Conservation (phyloP, 2,329 filamentous ascomycete genomes). For the Aureobasidium subglaciale region DNA sequence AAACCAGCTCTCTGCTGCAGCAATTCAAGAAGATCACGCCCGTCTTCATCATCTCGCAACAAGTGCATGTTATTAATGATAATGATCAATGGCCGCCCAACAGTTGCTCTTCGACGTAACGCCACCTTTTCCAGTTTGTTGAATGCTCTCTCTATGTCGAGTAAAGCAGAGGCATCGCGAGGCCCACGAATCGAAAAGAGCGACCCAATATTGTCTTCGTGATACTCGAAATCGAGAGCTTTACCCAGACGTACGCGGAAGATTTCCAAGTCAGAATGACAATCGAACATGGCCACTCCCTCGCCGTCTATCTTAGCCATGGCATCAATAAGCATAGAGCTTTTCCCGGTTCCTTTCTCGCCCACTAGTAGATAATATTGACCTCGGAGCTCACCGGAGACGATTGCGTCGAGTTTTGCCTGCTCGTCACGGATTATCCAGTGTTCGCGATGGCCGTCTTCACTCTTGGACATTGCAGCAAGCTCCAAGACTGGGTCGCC, state of each 20-base stretch:
- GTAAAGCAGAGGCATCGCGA: slow-evolving; percentile 79
- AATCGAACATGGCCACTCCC: slow-evolving; percentile 90
- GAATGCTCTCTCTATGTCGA: slow-evolving; percentile 93
- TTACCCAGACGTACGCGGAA: slow-evolving; percentile 90
- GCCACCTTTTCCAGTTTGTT: slow-evolving; percentile 98
- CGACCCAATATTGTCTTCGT: slow-evolving; percentile 95
- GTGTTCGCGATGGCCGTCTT: slow-evolving; percentile 21
- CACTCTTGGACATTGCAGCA: slow-evolving; percentile 46
- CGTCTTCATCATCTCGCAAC: slow-evolving; percentile 83
- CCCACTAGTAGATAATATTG: slow-evolving; percentile 90
- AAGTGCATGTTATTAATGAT: slow-evolving; percentile 94
- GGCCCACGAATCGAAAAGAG: slow-evolving; percentile 93
- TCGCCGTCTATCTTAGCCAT: slow-evolving; percentile 91
- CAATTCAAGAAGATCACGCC: slow-evolving; percentile 86
- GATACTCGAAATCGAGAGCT: slow-evolving; percentile 90
- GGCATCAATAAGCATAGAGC: slow-evolving; percentile 89
- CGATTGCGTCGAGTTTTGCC: slow-evolving; percentile 67
- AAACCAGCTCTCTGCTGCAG: slow-evolving; percentile 74
- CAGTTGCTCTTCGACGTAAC: slow-evolving; percentile 55
- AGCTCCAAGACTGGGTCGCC: slow-evolving; percentile 61
- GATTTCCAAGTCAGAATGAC: slow-evolving; percentile 89
- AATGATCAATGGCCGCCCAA: slow-evolving; percentile 69
- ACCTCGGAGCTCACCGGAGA: slow-evolving; percentile 63
- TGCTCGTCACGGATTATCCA: slow-evolving; percentile 42
- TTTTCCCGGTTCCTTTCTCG: slow-evolving; percentile 95